Conservation (phyloP, 106 monocot species). For the Dendrobium catenatum region DNA sequence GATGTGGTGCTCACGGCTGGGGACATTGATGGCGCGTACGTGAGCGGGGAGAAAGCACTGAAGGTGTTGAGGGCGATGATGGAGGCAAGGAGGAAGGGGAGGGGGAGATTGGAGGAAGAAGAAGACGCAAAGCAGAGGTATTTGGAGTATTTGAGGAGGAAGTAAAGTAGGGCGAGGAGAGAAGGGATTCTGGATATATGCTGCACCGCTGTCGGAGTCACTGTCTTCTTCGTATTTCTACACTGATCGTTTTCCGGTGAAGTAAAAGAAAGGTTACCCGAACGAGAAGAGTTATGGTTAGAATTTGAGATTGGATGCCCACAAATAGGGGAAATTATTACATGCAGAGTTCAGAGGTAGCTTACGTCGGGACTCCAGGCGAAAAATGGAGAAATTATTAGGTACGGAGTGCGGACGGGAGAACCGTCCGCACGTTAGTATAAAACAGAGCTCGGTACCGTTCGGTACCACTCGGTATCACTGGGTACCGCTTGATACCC, state of each 20-base stretch:
- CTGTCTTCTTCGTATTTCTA: slow-evolving; percentile 23
- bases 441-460: too few relatives aligned
- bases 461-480: too few relatives aligned
- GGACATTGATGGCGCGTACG: slow-evolving; percentile 42
- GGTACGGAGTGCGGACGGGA: too few relatives aligned
- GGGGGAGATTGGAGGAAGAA: slow-evolving; percentile 1
- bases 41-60: slow-evolving; percentile 24
- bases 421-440: too few relatives aligned
- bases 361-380: too few relatives aligned
- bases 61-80: slow-evolving; percentile 17
- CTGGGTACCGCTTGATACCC: too few relatives aligned
- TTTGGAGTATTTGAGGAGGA: slow-evolving; percentile 21
- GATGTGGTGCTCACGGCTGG: slow-evolving; percentile 54
- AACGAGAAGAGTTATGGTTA: too few relatives aligned
- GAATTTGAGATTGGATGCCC: too few relatives aligned
- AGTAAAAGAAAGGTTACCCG: too few relatives aligned
- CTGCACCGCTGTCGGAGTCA: slow-evolving; percentile 21
- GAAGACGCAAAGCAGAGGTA: slow-evolving; percentile 18
- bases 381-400: too few relatives aligned
- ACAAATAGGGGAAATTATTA: too few relatives aligned
- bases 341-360: too few relatives aligned
- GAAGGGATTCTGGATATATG: slow-evolving; percentile 31
- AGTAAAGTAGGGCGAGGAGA: slow-evolving; percentile 26
- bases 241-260: slow-evolving; percentile 13
- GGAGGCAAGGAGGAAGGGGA: slow-evolving; percentile 19